A percentile compares a stretch with the other conserved stretches of the same genome.
phyloP scores from a whole-genome alignment of 2,329 filamentous ascomycete species.

The Hymenoscyphus fraxineus region DNA sequence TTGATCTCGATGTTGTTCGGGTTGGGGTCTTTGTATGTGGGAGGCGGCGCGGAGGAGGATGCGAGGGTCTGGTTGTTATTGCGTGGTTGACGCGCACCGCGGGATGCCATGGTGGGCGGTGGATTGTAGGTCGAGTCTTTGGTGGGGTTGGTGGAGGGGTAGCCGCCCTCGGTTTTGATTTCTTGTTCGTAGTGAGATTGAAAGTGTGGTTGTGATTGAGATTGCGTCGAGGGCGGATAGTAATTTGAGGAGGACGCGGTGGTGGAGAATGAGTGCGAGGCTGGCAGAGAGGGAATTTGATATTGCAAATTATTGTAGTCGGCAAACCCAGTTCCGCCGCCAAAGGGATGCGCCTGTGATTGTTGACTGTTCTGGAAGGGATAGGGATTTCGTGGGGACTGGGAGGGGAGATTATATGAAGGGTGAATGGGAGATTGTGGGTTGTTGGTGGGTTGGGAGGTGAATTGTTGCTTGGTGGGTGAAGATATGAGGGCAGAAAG shows the following conservation, averaged over 20 bases:
- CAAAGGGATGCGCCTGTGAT: constrained; percentile 11
- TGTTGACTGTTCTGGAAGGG: constrained; percentile 12
- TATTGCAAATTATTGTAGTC: constrained; percentile 24
- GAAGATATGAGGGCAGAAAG: constrained; percentile 32
- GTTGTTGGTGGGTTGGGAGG: constrained; percentile 22
- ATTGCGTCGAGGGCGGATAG: constrained; percentile 7
- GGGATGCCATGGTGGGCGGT: constrained; percentile 19
- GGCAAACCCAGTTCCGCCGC: constrained; percentile 15
- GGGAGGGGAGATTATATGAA: constrained; percentile 17
- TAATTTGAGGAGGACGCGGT: constrained; percentile 6
- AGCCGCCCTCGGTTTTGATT: constrained; percentile 17
- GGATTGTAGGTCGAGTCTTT: constrained; percentile 3
- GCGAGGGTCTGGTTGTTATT: constrained; percentile 15
- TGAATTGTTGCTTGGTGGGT: constrained; percentile 22
- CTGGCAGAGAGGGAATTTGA: constrained; percentile 30
- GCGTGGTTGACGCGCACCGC: constrained; percentile 13
- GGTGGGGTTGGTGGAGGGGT: constrained; percentile 11
- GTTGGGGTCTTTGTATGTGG: constrained; percentile 44
- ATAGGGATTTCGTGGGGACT: constrained; percentile 16
- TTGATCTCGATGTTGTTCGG: constrained; percentile 62
- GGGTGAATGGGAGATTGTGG: constrained; percentile 30
- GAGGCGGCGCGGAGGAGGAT: constrained; percentile 7
- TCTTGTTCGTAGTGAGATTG: constrained; percentile 13
- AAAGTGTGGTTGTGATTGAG: constrained; percentile 4
- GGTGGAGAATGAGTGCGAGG: constrained; percentile 24